Evolutionary conservation across 176 grass and related monocot species (phyloP).

Genomic region (Poa pratensis): DNA sequence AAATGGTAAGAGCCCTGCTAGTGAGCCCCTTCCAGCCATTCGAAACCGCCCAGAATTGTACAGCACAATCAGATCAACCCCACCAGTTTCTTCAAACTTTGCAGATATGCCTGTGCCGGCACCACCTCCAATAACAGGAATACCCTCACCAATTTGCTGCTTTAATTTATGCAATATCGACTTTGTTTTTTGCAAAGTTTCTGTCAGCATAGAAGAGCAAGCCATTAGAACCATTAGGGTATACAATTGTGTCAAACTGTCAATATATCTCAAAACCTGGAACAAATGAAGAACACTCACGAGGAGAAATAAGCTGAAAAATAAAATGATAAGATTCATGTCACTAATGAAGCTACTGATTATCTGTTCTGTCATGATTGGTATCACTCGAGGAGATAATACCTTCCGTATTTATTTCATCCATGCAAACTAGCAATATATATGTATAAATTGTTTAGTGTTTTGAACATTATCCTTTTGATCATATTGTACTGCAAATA

Average conservation of each 20-base stretch:
- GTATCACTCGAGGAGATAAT: neutral
- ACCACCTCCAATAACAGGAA: constrained; percentile 86
- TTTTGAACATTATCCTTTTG: neutral
- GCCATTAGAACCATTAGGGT: constrained; percentile 4
- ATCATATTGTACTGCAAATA: neutral
- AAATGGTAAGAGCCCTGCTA: constrained; percentile 91
- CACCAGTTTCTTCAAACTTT: constrained; percentile 96
- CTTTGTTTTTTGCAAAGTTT: constrained; percentile 72
- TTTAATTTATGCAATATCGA: constrained; percentile 65
- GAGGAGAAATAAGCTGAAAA: neutral
- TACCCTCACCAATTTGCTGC: constrained; percentile 78
- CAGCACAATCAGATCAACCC: constrained; percentile 91
- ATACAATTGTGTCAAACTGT: too few species aligned
- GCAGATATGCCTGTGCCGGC: constrained; percentile 95
- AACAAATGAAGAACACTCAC: neutral
- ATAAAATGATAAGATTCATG: constrained; percentile 20
- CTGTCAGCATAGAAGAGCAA: constrained; percentile 48
- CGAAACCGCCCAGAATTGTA: constrained; percentile 95
- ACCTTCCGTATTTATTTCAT: neutral
- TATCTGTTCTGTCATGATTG: constrained; percentile 6
- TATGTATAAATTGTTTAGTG: neutral
- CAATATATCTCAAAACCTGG: neutral
- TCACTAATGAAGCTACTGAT: neutral
- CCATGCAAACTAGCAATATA: neutral
- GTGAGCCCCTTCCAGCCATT: constrained; percentile 91